phyloP scores from a whole-genome alignment of 1,284 basidiomycete genomes.

The Fomes fomentarius region DNA sequence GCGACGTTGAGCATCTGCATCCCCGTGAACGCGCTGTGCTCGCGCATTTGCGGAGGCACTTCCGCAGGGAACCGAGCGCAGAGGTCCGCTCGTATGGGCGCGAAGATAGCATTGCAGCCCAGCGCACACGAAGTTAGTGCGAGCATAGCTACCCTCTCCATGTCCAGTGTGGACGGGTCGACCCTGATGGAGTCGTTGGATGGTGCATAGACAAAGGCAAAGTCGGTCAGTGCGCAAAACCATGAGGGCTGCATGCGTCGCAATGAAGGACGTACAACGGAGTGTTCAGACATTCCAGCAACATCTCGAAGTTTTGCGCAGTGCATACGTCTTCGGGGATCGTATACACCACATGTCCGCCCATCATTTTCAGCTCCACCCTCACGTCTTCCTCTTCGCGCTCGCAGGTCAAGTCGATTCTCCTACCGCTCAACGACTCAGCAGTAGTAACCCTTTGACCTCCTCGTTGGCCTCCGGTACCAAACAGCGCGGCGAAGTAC shows the following conservation, averaged over 20 bases:
- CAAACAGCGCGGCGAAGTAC: constrained; percentile 28
- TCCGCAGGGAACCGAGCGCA: constrained; percentile 32
- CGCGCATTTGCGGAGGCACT: constrained; percentile 13
- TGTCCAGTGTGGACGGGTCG: not conserved
- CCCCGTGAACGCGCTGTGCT: constrained; percentile 23
- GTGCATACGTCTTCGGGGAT: not conserved
- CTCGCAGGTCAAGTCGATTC: not conserved
- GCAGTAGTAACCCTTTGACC: no score
- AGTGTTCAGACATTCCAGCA: not conserved
- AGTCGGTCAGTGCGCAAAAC: no score
- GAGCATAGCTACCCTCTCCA: constrained; percentile 7
- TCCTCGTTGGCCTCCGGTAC: not conserved
- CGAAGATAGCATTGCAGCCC: constrained; percentile 21
- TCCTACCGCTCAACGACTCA: no score
- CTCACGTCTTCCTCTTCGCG: not conserved
- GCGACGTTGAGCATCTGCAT: constrained; percentile 21
- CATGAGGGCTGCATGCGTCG: no score
- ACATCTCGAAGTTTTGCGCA: not conserved
- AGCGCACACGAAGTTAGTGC: constrained; percentile 32
- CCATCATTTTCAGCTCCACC: not conserved
- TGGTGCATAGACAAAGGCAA: no score
- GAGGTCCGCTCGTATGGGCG: constrained; percentile 29
- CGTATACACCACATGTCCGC: not conserved
- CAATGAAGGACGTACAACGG: constrained; percentile 1
- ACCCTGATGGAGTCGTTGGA: not conserved